Percentiles rank a stretch among this genome's conserved stretches.
phyloP scores from a whole-genome alignment of 495 filamentous ascomycete genomes.

The Penicillium odoratum region DNA sequence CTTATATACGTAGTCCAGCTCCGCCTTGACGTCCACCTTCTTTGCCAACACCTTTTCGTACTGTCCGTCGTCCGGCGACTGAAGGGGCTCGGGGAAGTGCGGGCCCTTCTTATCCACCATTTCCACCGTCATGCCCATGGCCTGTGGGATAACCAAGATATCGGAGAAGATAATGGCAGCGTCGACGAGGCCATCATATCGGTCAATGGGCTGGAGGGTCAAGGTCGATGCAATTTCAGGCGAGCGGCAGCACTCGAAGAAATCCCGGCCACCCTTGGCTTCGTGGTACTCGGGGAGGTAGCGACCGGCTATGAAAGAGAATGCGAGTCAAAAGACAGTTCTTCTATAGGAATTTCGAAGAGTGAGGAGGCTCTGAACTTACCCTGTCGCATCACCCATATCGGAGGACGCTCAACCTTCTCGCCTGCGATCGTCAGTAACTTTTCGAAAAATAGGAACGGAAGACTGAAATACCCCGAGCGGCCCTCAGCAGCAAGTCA shows the following conservation, averaged over 20 bases:
- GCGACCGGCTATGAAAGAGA: conserved; percentile 67
- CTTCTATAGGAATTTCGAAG: not conserved
- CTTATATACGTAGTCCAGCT: conserved; percentile 91
- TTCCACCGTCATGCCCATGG: conserved; percentile 94
- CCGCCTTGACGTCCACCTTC: conserved; percentile 76
- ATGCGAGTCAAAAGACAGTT: conserved; percentile 11
- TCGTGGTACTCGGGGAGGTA: conserved; percentile 98
- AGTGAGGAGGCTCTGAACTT: conserved; percentile 18
- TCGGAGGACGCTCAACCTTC: conserved; percentile 84
- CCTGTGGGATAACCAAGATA: conserved; percentile 96
- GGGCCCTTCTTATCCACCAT: conserved; percentile 97
- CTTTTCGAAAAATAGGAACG: conserved; percentile 4
- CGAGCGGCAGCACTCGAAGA: conserved; percentile 94
- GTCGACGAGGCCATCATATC: conserved; percentile 86
- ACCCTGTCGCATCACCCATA: conserved; percentile 99
- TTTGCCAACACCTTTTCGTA: conserved; percentile 74
- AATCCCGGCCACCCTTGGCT: conserved; percentile 84
- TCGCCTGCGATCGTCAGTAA: conserved; percentile 61
- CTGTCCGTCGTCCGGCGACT: conserved; percentile 73
- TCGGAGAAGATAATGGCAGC: conserved; percentile 99
- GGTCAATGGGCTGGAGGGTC: conserved; percentile 91
- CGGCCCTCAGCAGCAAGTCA: conserved; percentile 84
- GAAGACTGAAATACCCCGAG: conserved; percentile 62
- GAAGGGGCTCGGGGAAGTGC: conserved; percentile 83
- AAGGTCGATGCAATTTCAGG: conserved; percentile 90